Conservation (phyloP, 345 rosid genomes). For the Salix arbutifolia region DNA sequence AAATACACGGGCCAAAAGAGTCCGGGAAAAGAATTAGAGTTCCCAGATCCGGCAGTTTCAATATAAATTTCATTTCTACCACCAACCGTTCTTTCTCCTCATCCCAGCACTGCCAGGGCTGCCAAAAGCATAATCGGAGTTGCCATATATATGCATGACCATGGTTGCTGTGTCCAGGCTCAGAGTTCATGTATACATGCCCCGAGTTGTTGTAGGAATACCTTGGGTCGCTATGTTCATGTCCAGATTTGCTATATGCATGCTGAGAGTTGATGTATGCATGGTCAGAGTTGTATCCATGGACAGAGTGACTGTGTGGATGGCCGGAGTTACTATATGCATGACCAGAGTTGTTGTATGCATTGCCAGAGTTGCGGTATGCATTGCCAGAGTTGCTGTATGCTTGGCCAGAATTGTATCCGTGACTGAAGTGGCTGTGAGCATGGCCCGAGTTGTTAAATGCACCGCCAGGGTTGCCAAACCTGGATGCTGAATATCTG, state of each 20-base stretch:
- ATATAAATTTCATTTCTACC: slow-evolving; percentile 19
- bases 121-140: slow-evolving; percentile 12
- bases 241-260: not conserved
- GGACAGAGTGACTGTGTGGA: not conserved
- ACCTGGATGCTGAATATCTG: no score
- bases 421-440: no score
- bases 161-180: no score
- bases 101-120: slow-evolving; percentile 18
- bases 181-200: not conserved
- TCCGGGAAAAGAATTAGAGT: not conserved
- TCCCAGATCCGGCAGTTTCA: not conserved
- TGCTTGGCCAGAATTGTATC: no score
- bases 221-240: not conserved
- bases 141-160: not conserved
- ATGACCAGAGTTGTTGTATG: not conserved
- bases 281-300: not conserved
- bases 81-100: slow-evolving; percentile 33
- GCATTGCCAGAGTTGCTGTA: no score
- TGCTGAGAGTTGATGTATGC: not conserved
- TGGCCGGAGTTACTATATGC: not conserved
- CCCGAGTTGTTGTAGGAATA: not conserved
- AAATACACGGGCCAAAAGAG: no score
- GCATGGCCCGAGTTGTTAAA: no score
- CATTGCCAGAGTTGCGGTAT: not conserved
- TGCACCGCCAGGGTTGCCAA: no score